A percentile compares a stretch with the other conserved stretches of the same genome.
Conservation (phyloP, 108 stramenopile genomes). For the Cyclotella sp. region DNA sequence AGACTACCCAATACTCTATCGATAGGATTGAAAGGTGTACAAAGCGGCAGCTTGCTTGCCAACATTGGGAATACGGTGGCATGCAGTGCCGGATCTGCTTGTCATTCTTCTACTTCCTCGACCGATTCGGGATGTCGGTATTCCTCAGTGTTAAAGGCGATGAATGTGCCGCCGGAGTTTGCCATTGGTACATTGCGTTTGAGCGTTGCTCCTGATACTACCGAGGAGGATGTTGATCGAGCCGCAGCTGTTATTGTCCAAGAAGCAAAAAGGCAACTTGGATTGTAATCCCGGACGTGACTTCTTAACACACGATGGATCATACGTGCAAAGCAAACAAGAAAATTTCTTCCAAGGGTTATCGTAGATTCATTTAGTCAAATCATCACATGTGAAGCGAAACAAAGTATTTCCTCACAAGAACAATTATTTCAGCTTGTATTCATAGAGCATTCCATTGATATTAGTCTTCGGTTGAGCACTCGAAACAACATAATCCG, state of each 20-base stretch:
- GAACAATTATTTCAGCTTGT: too few species aligned
- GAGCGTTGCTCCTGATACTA: conserved; percentile 90
- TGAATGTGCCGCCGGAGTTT: conserved; percentile 80
- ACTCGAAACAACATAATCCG: too few species aligned
- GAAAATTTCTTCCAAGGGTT: too few species aligned
- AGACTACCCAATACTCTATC: conserved; percentile 95
- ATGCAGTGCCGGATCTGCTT: conserved; percentile 92
- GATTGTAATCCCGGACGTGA: not conserved
- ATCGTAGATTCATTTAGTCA: too few species aligned
- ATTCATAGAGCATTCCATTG: too few species aligned
- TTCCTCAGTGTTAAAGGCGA: conserved; percentile 87
- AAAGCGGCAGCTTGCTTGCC: conserved; percentile 63
- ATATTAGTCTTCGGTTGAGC: too few species aligned
- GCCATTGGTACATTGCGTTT: conserved; percentile 92
- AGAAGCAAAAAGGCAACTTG: conserved; percentile 56
- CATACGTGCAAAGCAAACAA: too few species aligned
- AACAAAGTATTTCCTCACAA: too few species aligned
- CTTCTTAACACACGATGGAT: too few species aligned
- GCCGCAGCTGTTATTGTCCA: conserved; percentile 81
- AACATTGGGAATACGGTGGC: conserved; percentile 80
- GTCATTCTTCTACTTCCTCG: conserved; percentile 76
- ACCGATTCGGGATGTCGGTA: conserved; percentile 43
- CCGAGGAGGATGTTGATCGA: conserved; percentile 74
- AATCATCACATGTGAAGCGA: too few species aligned
- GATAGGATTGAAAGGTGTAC: conserved; percentile 74